These are phyloP conservation scores for Lentinula guzmanii DNA, from an alignment of 768 basidiomycete genomes.

Conservation along the genomic window DNA sequence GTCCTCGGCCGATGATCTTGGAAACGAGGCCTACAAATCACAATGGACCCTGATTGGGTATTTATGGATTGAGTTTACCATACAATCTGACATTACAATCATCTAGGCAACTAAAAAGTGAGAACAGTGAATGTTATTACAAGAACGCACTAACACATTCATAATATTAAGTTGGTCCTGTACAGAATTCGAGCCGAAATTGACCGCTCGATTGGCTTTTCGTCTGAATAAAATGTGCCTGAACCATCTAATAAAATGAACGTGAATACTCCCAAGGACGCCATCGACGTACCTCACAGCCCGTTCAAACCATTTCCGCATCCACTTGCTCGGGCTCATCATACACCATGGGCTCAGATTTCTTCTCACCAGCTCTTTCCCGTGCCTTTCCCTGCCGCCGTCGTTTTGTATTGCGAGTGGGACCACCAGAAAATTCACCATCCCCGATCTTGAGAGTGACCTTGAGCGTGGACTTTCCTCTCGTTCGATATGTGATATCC, in stretches of 20 bases:
- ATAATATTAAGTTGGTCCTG: background rate
- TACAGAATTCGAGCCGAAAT: background rate
- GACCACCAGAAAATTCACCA: conserved; percentile 27
- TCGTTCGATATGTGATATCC: conserved; percentile 55
- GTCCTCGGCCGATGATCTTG: background rate
- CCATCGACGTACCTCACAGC: background rate
- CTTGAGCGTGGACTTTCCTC: conserved; percentile 65
- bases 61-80: background rate
- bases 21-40: background rate
- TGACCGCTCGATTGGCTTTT: too few species aligned
- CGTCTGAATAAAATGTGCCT: background rate
- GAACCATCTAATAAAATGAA: background rate
- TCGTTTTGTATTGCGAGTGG: background rate
- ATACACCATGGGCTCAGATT: conserved; percentile 12
- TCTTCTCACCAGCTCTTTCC: background rate
- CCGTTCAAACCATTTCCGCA: conserved; percentile 23
- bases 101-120: background rate
- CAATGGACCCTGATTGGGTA: background rate
- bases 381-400: background rate
- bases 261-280: background rate
- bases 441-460: conserved; percentile 58
- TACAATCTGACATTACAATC: background rate
- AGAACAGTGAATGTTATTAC: background rate
- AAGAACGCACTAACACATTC: background rate
- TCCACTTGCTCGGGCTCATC: conserved; percentile 31